Base-by-base conservation (phyloP, 1,284 basidiomycete species). In the Sanguinoderma infundibulare region DNA sequence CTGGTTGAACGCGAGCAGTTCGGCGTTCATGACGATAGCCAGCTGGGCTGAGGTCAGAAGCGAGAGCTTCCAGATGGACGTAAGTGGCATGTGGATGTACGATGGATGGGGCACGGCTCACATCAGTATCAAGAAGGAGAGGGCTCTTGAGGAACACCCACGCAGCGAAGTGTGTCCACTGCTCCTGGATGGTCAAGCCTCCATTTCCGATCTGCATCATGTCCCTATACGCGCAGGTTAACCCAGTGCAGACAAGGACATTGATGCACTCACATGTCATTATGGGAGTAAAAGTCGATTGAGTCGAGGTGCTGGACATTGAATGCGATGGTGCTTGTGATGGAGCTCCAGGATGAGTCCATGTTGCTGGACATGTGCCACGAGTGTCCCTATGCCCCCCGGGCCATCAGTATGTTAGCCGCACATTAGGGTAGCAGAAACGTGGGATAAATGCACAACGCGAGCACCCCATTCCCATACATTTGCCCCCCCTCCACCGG, bases 161-260 rank as follows among this genome's bases (percentile, higher is more conserved):
- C 22, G 78, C 79, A 9, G 84, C 83, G 60, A 86, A 85, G 70
- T 86, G 84, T 3, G 82, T 84, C 14, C 83, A 77, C 55, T 85
- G 76, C 63, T 86, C 84, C 63, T 81, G 70, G 36, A 81, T 73
- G 0, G 81, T 83, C 17, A 85, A 70, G 40, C 70, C 74, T 4
- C 82, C 83, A 62, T 85, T 85, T 69, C 83, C 67, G 38, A 83
- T 83, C 68, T 84, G 82, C 83, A 86, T 84, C 84, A 85, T 85
- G 65, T 86, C 84, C 69, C 69, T 70, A 20, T 9, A 28, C 10
- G n/a, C n/a, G 10, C 39, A 14, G 2, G 39, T 51, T 40, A 7
- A 20, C 1, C 7, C n/a, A 10, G 10, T 28, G 5, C 24, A 26
- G n/a, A n/a, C n/a, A n/a, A n/a, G n/a, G n/a, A 14, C 22, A n/a